Evolutionary conservation across 2,329 filamentous ascomycete species (phyloP), one percentile per base, ranked within the genome.

Genomic region (Aureobasidium sp.): DNA sequence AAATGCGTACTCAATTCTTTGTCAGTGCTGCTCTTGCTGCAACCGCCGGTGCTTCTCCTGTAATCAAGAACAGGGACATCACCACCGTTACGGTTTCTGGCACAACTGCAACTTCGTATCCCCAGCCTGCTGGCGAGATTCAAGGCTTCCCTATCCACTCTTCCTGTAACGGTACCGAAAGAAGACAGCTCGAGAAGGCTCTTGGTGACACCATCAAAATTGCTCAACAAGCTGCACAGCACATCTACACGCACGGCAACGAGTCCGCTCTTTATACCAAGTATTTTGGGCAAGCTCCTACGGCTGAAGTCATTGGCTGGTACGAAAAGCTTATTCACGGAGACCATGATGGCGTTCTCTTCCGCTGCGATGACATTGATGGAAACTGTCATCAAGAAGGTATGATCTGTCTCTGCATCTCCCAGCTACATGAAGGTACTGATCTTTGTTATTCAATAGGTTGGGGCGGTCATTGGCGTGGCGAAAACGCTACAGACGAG

Each of bases 361-460:
- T 89, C 77, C 82, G 86, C 23, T 89, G 87, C 67, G 87, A 90
- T 64, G 83, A 89, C 66, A 80, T 83, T 0, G 87, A 89, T 67
- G 75, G 78, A 23, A 89, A 89, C 74, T 89, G 87, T 55, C 48
- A 58, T 1, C 63, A 63, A 37, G 42, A 58, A 50, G 60, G 60
- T 62, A 42, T n/a, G 41, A n/a, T 4, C n/a, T n/a, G n/a, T 20
- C 17, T 7, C 12, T 42, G 5, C 15, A 23, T 15, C 29, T 15
- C 6, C 12, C 23, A 27, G 1, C 13, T 2, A 20, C 20, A 37
- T 15, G 6, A 4, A 10, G n/a, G 4, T 20, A 46, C 44, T 57
- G 27, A 23, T 36, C 5, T 53, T 3, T 12, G 34, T 9, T 39
- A 1, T 13, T 29, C 41, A 23, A 32, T 44, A 87, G 85, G 76